Conservation (phyloP, 345 rosid genomes). For the Boechera divaricarpa region DNA sequence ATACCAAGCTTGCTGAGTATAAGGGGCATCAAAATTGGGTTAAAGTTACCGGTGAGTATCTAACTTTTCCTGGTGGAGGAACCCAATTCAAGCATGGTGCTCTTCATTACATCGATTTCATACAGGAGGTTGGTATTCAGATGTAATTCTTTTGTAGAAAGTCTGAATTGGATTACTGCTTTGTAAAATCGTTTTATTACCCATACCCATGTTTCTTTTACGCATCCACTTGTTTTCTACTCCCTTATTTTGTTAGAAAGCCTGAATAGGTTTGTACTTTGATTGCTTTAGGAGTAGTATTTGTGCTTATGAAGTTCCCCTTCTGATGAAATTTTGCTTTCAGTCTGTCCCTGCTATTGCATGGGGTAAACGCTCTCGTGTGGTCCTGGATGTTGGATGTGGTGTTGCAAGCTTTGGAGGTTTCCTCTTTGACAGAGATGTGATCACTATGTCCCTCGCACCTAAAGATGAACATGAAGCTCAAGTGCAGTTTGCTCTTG, state of each 20-base stretch:
- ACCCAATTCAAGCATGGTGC: conserved; percentile 96
- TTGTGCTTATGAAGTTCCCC: conserved; percentile 21
- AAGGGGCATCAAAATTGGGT: conserved; percentile 99
- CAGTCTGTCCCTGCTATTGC: conserved; percentile 83
- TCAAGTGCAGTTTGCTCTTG: conserved; percentile 96
- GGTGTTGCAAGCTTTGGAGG: conserved; percentile 99
- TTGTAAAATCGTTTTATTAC: not conserved
- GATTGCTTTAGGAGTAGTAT: not conserved
- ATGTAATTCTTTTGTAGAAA: conserved; percentile 12
- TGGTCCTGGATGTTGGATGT: conserved; percentile 95
- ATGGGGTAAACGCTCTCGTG: conserved; percentile 89
- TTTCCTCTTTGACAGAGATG: conserved; percentile 87
- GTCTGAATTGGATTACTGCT: conserved; percentile 1
- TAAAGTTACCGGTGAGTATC: conserved; percentile 87
- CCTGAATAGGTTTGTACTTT: conserved; percentile 10
- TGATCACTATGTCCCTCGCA: conserved; percentile 89
- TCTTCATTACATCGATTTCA: conserved; percentile 91
- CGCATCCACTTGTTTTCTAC: conserved; percentile 16
- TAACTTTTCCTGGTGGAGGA: conserved; percentile 98
- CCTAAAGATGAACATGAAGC: conserved; percentile 99
- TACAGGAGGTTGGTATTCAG: conserved; percentile 70
- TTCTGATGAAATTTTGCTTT: conserved; percentile 38
- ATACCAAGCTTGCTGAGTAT: conserved; percentile 82
- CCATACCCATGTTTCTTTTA: conserved; percentile 2
- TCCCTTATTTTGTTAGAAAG: not conserved